Evolutionary conservation across 331 rosid species (phyloP), one percentile per base, ranked within the genome.

Genomic region (Malus hybrid): DNA sequence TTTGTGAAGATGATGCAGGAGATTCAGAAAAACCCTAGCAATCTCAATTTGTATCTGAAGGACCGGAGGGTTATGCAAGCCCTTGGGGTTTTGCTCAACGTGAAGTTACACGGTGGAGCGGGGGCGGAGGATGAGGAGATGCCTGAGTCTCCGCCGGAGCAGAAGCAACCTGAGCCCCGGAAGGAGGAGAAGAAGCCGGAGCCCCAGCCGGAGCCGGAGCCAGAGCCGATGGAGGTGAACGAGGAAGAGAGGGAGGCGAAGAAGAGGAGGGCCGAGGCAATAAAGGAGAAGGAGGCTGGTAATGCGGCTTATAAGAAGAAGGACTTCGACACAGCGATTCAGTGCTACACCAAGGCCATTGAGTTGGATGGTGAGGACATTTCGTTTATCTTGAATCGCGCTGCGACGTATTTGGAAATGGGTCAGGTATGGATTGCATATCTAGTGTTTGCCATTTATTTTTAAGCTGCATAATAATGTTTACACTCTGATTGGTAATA

Each of bases 1-100:
- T 94, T 94, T 71, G 83, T 94, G 55, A 82, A 72, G 66, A 90
- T 88, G 93, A 94, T 91, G 98, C 89, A 87, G 85, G 98, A 94
- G 65, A 88, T 94, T 78, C 98, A 94, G 84, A 84, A 63, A 70
- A 87, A 90, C 80, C 93, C 96, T 6, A 86, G 64, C 66, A 88
- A 80, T 72, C 73, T 94, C 6, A 94, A 91, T 52, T 67, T 87
- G 42, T 71, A 90, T 74, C 67, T 94, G 78, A 90, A 90, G 77
- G 99, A 94, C 82, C 96, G 82, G 66, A 84, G 99, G 67, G 93
- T 94, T 32, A 91, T 94, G 99, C 95, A 90, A 67, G 90, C 99
- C 19, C 73, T 94, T 2, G 97, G 97, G 64, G 98, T 91, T 85
- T 85, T 94, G 85, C 89, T 94, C 60, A 94, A 94, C 55, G 78